Base-by-base conservation (phyloP, 2,329 filamentous ascomycete genomes). In the Capronia americana region DNA sequence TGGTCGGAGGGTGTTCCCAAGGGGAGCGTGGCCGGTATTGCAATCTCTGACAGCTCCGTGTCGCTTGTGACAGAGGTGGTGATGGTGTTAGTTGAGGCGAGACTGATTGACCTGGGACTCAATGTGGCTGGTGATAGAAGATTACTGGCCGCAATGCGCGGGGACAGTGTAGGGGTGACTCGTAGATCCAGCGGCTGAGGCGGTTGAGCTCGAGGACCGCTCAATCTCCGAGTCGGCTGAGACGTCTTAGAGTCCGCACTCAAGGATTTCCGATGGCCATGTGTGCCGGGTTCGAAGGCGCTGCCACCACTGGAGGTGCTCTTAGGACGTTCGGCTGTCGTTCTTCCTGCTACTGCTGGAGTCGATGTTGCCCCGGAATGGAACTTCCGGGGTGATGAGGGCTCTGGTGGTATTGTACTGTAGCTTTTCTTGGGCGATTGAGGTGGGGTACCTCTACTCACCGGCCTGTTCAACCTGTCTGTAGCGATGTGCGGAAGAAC, bases 71-170 rank as follows among this genome's bases (percentile, higher is more conserved):
- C 51, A 23, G 69, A 72, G 10, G 69, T 65, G 8, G 69, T 41
- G 12, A 69, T 53, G n/a, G 70, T 69, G 28, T 70, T 69, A 20
- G 69, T 64, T 2, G 70, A 72, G n/a, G 60, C 59, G 2, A 72
- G 60, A 34, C 71, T 72, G 46, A 63, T 55, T n/a, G 70, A 72
- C 30, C 71, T 63, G 12, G 71, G 68, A 54, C 68, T 72, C n/a
- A 64, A 46, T 28, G 67, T 61, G n/a, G 64, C 65, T 8, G 68
- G 65, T 7, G 71, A 70, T 4, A 69, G 57, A 12, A 67, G 54
- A 32, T 30, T 60, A 41, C 23, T 66, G 20, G 26, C 65, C 4
- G 48, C 17, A 17, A 64, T 44, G 6, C 44, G 62, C 8, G 69
- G 61, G 59, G 65, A 68, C 26, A 41, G 48, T 23, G 30, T 14